Conservation (phyloP, 768 basidiomycete genomes). For the Tylopilus sp. region DNA sequence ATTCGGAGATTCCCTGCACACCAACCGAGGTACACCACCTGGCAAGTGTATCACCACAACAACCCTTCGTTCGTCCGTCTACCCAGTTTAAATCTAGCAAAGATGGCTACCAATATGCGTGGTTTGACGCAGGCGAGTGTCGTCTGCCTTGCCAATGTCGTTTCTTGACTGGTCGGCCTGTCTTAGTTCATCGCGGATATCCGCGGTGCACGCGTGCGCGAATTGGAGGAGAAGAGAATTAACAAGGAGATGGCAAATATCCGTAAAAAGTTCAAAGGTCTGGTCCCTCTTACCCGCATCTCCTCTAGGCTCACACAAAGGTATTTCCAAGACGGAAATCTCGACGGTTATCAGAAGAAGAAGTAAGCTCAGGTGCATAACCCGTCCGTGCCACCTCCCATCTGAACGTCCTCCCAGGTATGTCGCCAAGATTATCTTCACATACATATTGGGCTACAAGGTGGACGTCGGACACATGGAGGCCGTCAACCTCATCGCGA, state of each 20-base stretch:
- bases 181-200: conserved; percentile 96
- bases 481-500: conserved; percentile 96
- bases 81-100: conserved; percentile 4
- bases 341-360: conserved; percentile 91
- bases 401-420: conserved; percentile 53
- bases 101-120: conserved; percentile 89
- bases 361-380: conserved; percentile 51
- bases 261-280: conserved; percentile 97
- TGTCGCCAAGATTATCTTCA: conserved; percentile 98
- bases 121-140: conserved; percentile 82
- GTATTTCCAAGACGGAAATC: conserved; percentile 60
- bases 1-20: too few species aligned
- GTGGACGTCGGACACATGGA: conserved; percentile 99
- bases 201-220: conserved; percentile 92
- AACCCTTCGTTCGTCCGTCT: background rate
- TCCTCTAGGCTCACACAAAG: conserved; percentile 1
- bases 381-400: conserved; percentile 8
- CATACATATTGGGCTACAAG: conserved; percentile 98
- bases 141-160: background rate
- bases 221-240: conserved; percentile 97
- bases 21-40: too few species aligned
- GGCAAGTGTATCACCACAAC: background rate
- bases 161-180: conserved; percentile 6
- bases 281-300: conserved; percentile 5
- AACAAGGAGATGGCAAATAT: conserved; percentile 99